These are phyloP conservation scores for Posidonia australis DNA, from an alignment of 106 monocot species.

Conservation along the genomic window DNA sequence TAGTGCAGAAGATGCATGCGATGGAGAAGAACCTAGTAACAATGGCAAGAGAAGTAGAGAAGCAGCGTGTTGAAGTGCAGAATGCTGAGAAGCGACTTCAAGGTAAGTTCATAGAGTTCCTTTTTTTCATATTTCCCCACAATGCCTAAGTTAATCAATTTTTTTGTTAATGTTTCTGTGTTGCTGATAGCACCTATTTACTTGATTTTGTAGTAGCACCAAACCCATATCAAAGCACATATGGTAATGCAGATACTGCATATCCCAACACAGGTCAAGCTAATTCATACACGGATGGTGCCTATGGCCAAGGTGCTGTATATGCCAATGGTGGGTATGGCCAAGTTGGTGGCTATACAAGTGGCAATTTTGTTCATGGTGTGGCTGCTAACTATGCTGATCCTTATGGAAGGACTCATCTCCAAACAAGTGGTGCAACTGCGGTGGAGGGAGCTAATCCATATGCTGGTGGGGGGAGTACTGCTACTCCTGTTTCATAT, in stretches of 20 bases:
- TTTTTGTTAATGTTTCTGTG: background rate
- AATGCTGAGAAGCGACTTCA: slow-evolving; percentile 40
- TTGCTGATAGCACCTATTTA: background rate
- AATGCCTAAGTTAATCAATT: background rate
- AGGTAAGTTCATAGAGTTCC: slow-evolving; percentile 15
- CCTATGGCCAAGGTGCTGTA: slow-evolving; percentile 11
- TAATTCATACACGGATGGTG: slow-evolving; percentile 3
- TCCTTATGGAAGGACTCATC: slow-evolving; percentile 23
- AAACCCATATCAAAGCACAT: slow-evolving; percentile 16
- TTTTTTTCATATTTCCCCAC: background rate
- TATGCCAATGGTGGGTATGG: slow-evolving; percentile 11
- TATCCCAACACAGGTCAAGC: slow-evolving; percentile 16
- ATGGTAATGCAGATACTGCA: slow-evolving; percentile 10
- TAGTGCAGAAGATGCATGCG: slow-evolving; percentile 61
- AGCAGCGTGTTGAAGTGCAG: slow-evolving; percentile 48
- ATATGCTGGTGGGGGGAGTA: background rate
- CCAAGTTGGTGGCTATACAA: background rate
- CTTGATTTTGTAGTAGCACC: slow-evolving; percentile 12
- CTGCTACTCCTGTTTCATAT: background rate
- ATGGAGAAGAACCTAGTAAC: slow-evolving; percentile 68
- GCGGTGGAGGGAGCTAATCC: slow-evolving; percentile 4
- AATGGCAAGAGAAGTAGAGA: slow-evolving; percentile 59
- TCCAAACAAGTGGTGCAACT: slow-evolving; percentile 1
- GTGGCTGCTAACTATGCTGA: slow-evolving; percentile 8
- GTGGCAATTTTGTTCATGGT: slow-evolving; percentile 9